These are phyloP conservation scores for Drechslerella stenobrocha DNA, from an alignment of 2,329 filamentous ascomycete genomes.

Conservation along the genomic window DNA sequence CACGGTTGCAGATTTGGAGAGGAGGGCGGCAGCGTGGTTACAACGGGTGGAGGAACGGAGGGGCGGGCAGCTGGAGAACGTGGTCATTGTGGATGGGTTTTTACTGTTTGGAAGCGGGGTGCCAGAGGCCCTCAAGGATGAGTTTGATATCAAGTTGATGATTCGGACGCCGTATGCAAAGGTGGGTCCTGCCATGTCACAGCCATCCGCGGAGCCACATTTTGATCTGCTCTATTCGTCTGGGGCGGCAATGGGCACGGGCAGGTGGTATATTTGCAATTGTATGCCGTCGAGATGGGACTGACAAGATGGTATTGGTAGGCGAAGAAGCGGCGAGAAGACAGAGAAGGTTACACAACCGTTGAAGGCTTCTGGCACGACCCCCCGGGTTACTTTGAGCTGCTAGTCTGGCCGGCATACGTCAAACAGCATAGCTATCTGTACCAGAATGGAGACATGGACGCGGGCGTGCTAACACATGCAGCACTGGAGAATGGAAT, in stretches of 20 bases:
- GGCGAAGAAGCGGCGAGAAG: constrained; percentile 68
- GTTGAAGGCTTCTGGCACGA: constrained; percentile 92
- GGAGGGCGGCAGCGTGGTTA: constrained; percentile 51
- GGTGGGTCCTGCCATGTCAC: no score
- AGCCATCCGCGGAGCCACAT: no score
- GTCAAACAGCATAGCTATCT: constrained; percentile 67
- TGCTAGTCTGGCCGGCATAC: constrained; percentile 95
- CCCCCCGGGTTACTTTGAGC: constrained; percentile 89
- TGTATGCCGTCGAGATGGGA: constrained; percentile 13
- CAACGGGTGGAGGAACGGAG: constrained; percentile 51
- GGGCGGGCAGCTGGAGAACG: constrained; percentile 37
- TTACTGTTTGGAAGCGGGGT: constrained; percentile 50
- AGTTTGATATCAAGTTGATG: constrained; percentile 51
- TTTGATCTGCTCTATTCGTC: no score
- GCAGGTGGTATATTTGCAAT: constrained; percentile 13
- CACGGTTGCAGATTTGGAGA: constrained; percentile 54
- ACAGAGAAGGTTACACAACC: constrained; percentile 75
- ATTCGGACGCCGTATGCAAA: constrained; percentile 50
- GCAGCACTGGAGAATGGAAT: constrained; percentile 60
- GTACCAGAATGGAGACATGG: constrained; percentile 71
- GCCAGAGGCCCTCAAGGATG: constrained; percentile 41
- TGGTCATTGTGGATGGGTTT: constrained; percentile 52
- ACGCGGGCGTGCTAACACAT: constrained; percentile 61
- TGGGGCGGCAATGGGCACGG: no score
- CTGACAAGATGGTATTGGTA: constrained; percentile 46